A percentile compares a stretch with the other conserved stretches of the same genome.
These are phyloP conservation scores for Magnolia changhungtana DNA, from an alignment of 164 flowering plant species.

Conservation along the genomic window DNA sequence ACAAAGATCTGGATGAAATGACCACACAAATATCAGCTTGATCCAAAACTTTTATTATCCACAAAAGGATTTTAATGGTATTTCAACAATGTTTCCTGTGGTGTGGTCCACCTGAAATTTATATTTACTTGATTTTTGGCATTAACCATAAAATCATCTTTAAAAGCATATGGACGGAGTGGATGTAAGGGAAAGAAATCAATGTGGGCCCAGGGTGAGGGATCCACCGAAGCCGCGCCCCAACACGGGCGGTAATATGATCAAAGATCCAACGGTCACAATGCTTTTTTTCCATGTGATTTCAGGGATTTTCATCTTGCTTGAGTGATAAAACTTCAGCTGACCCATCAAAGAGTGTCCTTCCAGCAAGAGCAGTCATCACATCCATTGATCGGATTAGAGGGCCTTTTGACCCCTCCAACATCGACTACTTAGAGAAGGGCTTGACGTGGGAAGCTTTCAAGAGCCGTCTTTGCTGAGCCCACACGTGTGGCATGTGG, in stretches of 20 bases:
- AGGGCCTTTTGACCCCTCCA: constrained; percentile 75
- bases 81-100: no score
- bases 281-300: background rate
- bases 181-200: no score
- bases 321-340: constrained; percentile 59
- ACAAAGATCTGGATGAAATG: no score
- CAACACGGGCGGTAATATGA: background rate
- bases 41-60: no score
- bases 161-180: no score
- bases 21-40: no score
- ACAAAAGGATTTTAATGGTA: no score
- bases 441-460: constrained; percentile 54
- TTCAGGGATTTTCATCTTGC: constrained; percentile 81
- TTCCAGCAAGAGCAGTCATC: constrained; percentile 70
- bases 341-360: constrained; percentile 65
- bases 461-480: constrained; percentile 23
- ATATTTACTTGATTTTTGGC: no score
- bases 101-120: no score
- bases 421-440: constrained; percentile 59
- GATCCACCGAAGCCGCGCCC: no score
- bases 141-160: no score
- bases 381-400: constrained; percentile 59
- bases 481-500: background rate
- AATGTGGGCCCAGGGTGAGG: no score
- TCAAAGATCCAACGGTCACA: background rate